Evolutionary conservation across 148 eudicot genomes (phyloP).

Genomic region (Dianthus caryophyllus): DNA sequence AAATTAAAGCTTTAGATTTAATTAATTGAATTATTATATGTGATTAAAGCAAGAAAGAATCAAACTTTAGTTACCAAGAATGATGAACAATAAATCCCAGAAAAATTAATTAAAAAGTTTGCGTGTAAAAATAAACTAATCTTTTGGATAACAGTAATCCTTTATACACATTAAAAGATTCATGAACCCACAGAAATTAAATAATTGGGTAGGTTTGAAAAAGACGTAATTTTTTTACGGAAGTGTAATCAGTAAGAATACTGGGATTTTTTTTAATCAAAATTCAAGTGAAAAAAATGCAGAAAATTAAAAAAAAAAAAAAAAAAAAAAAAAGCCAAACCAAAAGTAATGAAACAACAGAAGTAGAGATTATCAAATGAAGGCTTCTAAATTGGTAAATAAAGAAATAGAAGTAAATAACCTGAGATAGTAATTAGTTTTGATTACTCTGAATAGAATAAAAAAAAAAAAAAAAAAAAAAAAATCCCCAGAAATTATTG

Average conservation of each 20-base stretch:
- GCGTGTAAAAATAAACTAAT: conserved; percentile 5
- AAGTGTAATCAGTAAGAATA: conserved; percentile 8
- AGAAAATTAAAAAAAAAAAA: neutral
- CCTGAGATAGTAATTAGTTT: too few relatives aligned
- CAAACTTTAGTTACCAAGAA: conserved; percentile 4
- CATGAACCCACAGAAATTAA: neutral
- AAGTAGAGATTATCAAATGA: neutral
- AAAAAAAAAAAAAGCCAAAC: neutral
- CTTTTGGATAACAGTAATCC: neutral
- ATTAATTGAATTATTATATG: too few relatives aligned
- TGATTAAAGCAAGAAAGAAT: neutral
- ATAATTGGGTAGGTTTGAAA: conserved; percentile 6
- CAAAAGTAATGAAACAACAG: neutral
- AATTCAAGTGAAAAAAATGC: neutral
- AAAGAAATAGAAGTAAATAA: too few relatives aligned
- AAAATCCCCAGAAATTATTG: too few relatives aligned
- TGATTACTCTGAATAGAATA: too few relatives aligned
- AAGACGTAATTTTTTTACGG: conserved; percentile 4
- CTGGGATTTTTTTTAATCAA: neutral
- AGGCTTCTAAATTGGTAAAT: neutral
- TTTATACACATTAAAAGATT: neutral
- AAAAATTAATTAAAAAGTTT: neutral
- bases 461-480: too few relatives aligned
- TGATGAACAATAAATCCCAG: neutral
- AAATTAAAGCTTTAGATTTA: too few relatives aligned